phyloP scores from a whole-genome alignment of 2,329 filamentous ascomycete species.

The Geosmithia morbida region DNA sequence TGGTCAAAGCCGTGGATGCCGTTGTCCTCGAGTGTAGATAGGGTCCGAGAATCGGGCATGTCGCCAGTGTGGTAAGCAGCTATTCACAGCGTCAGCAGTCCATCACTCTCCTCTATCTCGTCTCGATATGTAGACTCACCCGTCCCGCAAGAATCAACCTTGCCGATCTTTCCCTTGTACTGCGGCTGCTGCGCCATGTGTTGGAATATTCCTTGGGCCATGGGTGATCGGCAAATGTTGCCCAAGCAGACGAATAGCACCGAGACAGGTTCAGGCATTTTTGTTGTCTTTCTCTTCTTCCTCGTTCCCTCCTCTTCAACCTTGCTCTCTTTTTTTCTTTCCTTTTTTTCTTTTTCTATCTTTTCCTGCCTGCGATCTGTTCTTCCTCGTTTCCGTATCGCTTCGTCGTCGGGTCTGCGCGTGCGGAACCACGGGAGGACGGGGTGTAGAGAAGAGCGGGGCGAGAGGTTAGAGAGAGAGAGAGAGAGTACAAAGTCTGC shows the following conservation, averaged over 20 bases:
- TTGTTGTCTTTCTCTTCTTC: neutral
- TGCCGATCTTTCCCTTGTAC: constrained; percentile 43
- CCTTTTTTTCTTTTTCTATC: neutral
- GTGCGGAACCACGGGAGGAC: no score
- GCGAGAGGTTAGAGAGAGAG: no score
- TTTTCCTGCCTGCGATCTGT: no score
- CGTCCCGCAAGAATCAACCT: constrained; percentile 82
- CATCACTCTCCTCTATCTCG: neutral
- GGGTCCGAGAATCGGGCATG: constrained; percentile 67
- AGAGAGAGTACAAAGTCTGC: no score
- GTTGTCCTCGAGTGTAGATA: constrained; percentile 60
- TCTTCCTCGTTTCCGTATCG: no score
- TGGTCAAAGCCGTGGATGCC: constrained; percentile 69
- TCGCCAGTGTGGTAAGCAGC: constrained; percentile 73
- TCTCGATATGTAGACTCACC: constrained; percentile 18
- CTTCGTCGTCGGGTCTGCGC: no score
- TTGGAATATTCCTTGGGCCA: constrained; percentile 91
- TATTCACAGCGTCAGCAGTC: constrained; percentile 11
- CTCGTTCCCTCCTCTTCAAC: neutral
- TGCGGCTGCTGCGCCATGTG: constrained; percentile 48
- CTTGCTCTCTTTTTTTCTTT: neutral
- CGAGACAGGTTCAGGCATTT: constrained; percentile 35
- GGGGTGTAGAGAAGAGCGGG: no score
- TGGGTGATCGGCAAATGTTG: constrained; percentile 89
- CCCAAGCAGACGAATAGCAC: constrained; percentile 93